Base-by-base conservation (phyloP, 148 eudicot species). In the Vaccinium myrtillus region DNA sequence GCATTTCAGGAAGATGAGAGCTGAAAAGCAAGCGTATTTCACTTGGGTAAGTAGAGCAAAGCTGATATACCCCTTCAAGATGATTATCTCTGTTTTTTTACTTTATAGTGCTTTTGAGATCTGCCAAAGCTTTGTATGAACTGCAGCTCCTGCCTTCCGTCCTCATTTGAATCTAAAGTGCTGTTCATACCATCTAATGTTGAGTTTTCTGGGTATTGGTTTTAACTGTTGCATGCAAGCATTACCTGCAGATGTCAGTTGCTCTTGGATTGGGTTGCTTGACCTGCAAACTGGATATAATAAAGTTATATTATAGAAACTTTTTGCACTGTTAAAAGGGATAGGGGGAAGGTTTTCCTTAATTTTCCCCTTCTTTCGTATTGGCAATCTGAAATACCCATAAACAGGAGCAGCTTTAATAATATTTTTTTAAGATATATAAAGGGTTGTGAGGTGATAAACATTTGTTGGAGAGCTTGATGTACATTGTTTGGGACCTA, bases 11-110 rank as follows among this genome's bases (percentile, higher is more conserved):
- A 96, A 96, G 90, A 96, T 97, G 96, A 91, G 88, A 85, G 92
- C 98, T 32, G 93, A 93, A 88, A 95, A 88, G 86, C 99, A 97
- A 87, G 99, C 98, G 58, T 97, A 93, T 84, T 95, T 97, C 84
- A 91, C 95, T 77, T 81, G 89, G 95, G 99, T 97, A 95, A 90
- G 94, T 77, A 86, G 78, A 61, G 58, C 27, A 43, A 83, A 55
- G 30, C 21, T 58, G 16, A 39, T 74, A 16, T 75, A 46, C 50
- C 75, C 11, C 55, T 53, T 54, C 16, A 39, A 76, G 39, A 11
- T 30, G 21, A 56, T 56, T 18, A 39, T 46, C n/a, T 49, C 19
- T n/a, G 7, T 82, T 49, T 73, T 75, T 32, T 21, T 56, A 80
- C 54, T 76, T 25, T 70, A 23, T 82, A 6, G 43, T 55, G 73